phyloP scores from a whole-genome alignment of 2,329 filamentous ascomycete species.

The Arthroderma uncinatum region DNA sequence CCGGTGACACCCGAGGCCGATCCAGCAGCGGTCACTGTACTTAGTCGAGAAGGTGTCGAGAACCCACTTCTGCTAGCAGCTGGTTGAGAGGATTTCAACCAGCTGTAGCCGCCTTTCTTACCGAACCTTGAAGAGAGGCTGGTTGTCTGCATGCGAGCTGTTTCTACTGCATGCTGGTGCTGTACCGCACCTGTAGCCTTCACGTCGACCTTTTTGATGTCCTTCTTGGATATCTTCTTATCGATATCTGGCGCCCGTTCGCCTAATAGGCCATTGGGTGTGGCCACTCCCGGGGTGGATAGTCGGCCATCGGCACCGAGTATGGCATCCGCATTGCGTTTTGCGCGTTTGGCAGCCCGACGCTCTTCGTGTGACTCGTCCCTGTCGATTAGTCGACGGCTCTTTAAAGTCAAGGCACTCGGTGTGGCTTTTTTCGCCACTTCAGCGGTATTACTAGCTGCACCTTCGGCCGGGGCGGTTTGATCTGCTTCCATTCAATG shows the following conservation, averaged over 20 bases:
- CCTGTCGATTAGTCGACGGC: slow-evolving; percentile 52
- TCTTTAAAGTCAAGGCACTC: slow-evolving; percentile 37
- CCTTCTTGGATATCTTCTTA: slow-evolving; percentile 74
- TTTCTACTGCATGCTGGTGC: slow-evolving; percentile 72
- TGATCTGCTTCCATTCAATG: slow-evolving; percentile 14
- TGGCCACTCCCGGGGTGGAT: slow-evolving; percentile 49
- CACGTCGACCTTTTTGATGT: slow-evolving; percentile 62
- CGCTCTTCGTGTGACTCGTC: slow-evolving; percentile 65
- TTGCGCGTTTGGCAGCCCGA: slow-evolving; percentile 55
- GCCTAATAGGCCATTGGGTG: slow-evolving; percentile 24
- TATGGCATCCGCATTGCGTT: slow-evolving; percentile 47
- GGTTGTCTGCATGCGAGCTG: slow-evolving; percentile 65
- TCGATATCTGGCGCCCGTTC: slow-evolving; percentile 49
- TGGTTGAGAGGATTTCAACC: slow-evolving; percentile 31
- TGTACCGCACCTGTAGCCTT: slow-evolving; percentile 67
- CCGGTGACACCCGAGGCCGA: slow-evolving; percentile 8
- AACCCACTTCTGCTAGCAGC: slow-evolving; percentile 27
- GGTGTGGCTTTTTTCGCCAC: slow-evolving; percentile 22
- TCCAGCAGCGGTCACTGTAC: slow-evolving; percentile 15
- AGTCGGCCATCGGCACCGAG: slow-evolving; percentile 45
- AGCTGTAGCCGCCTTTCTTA: slow-evolving; percentile 39
- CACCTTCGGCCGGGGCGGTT: slow-evolving; percentile 15
- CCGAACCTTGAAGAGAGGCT: slow-evolving; percentile 41
- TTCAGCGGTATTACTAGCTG: neutral
- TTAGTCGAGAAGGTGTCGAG: slow-evolving; percentile 28